Evolutionary conservation across 352 stramenopile genomes (phyloP), one percentile per base, ranked within the genome.

Genomic region (Detonula confervacea): DNA sequence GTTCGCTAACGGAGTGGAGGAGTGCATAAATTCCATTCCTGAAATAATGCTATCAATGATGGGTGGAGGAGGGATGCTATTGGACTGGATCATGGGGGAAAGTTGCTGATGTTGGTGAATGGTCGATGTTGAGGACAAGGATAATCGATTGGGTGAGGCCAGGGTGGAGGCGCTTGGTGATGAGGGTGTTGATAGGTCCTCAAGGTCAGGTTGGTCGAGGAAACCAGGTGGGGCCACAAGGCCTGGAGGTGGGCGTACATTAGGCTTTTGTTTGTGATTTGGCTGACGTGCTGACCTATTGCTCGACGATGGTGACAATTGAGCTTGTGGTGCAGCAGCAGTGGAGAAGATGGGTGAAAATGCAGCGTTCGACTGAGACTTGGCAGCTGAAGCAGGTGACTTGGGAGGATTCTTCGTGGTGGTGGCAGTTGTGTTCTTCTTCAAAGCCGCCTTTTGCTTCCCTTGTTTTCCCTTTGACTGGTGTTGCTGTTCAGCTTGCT

Each of bases 201-300:
- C 62, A 9, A 72, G 39, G 65, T 37, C 57, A 8, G 44, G 66
- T 37, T 73, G 54, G 42, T 70, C 39, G 12, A 67, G 59, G 65
- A 93, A 92, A 69, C 88, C 88, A 76, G 88, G 88, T 29, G 88
- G 88, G 52, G 88, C 80, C 49, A 75, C 52, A n/a, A 93, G 68
- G 14, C 89, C 89, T 51, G 87, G 89, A 52, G 89, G 89, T 22
- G 87, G 87, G 1, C 79, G 76, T 5, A 80, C n/a, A 42, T 69
- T 78, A 11, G 27, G 22, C 47, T 68, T 55, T 64, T 55, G 29
- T 20, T 18, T 24, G 7, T 7, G 18, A 20, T 9, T 9, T 55
- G 59, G 35, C 11, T 59, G 46, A 47, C 12, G n/a, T 29, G 59
- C 42, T 22, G 39, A 39, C 30, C n/a, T 62, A 25, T 63, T 67